Conservation (phyloP, 495 filamentous ascomycete genomes). For the Lophiostoma macrostomum region DNA sequence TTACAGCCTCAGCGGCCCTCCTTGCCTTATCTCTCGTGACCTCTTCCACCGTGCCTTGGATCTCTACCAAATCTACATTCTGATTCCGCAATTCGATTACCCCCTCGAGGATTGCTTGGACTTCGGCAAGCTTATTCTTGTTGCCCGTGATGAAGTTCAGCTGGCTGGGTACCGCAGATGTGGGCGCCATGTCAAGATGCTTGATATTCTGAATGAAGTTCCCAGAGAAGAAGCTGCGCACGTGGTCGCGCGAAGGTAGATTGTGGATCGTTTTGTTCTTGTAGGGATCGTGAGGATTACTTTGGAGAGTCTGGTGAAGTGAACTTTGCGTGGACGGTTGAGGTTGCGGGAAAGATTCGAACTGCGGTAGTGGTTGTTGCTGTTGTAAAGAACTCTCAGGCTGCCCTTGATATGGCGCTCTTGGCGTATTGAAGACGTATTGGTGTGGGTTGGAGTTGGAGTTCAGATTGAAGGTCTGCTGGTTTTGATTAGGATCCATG, state of each 20-base stretch:
- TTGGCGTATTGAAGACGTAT: too few relatives aligned
- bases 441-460: too few relatives aligned
- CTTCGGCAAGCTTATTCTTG: slow-evolving; percentile 80
- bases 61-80: slow-evolving; percentile 75
- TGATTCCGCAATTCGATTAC: slow-evolving; percentile 70
- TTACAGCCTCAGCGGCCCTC: slow-evolving; percentile 67
- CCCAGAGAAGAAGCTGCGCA: background rate
- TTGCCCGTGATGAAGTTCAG: slow-evolving; percentile 98
- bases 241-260: too few relatives aligned
- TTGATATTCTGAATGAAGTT: slow-evolving; percentile 5
- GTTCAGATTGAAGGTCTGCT: background rate
- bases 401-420: too few relatives aligned
- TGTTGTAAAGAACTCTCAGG: background rate
- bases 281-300: background rate
- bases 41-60: slow-evolving; percentile 90
- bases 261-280: too few relatives aligned
- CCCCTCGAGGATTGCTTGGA: slow-evolving; percentile 71
- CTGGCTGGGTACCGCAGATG: slow-evolving; percentile 36
- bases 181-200: slow-evolving; percentile 31
- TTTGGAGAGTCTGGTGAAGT: background rate
- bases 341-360: slow-evolving; percentile 7
- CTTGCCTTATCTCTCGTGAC: slow-evolving; percentile 84
- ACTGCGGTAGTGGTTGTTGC: slow-evolving; percentile 1
- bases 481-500: too few relatives aligned
- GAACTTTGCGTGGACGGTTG: background rate